Conservation (phyloP, 257 asterid species). For the Gardenia jasminoides region DNA sequence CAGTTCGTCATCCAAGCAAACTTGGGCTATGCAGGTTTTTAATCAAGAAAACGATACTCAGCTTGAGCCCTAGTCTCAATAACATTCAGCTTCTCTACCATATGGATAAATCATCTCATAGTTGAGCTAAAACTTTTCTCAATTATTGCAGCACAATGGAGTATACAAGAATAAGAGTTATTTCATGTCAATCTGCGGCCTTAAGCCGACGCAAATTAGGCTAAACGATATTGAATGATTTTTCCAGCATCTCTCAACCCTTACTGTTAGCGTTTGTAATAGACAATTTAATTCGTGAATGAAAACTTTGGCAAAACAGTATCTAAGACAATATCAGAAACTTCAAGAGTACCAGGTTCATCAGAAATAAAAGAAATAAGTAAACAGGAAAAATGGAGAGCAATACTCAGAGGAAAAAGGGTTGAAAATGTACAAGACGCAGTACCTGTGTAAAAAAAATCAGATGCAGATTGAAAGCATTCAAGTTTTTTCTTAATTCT, state of each 20-base stretch:
- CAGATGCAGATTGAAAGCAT: neutral
- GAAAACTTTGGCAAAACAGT: neutral
- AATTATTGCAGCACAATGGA: neutral
- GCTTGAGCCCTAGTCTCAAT: neutral
- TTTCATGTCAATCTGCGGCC: neutral
- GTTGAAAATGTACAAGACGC: neutral
- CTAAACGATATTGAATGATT: neutral
- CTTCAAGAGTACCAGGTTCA: neutral
- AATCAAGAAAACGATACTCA: neutral
- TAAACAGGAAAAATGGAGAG: neutral
- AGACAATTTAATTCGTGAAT: neutral
- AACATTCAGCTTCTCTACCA: neutral
- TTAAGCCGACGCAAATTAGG: neutral
- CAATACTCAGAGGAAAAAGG: neutral
- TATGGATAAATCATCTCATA: neutral
- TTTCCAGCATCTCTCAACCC: neutral
- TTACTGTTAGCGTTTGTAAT: neutral
- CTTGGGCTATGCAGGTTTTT: neutral
- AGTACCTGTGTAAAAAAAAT: neutral
- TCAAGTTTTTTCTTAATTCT: constrained; percentile 8
- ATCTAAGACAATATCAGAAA: neutral
- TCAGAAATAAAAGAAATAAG: neutral
- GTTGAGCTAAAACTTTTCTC: neutral
- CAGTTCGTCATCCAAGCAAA: neutral
- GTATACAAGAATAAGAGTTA: neutral